Conservation (phyloP, 2,329 filamentous ascomycete species). For the Colletotrichum trifolii region DNA sequence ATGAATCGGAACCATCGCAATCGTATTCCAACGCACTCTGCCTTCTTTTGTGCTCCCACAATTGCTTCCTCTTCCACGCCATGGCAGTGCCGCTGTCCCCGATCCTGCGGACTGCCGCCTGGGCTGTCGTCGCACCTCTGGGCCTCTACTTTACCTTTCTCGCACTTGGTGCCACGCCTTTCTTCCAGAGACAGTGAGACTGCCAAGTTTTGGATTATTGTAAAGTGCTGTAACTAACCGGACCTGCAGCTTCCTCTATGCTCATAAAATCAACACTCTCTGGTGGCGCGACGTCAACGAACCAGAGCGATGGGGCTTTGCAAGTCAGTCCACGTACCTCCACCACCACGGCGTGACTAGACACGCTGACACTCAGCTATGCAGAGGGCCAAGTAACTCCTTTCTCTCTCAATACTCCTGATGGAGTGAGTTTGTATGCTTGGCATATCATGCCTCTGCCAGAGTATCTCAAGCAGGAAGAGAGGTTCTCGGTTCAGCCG, state of each 20-base stretch:
- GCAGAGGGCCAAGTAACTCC: constrained; percentile 88
- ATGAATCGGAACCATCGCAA: constrained; percentile 19
- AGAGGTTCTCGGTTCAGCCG: constrained; percentile 64
- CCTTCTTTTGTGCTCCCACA: not conserved
- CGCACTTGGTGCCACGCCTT: constrained; percentile 72
- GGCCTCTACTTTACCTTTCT: constrained; percentile 75
- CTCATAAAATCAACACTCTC: constrained; percentile 80
- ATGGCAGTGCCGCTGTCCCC: constrained; percentile 47
- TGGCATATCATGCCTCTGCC: constrained; percentile 91
- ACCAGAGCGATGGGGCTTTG: constrained; percentile 87
- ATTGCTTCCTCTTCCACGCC: no score
- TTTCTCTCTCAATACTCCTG: constrained; percentile 79
- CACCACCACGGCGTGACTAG: constrained; percentile 3
- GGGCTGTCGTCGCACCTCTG: constrained; percentile 67
- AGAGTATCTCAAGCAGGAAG: constrained; percentile 79
- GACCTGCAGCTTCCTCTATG: constrained; percentile 80
- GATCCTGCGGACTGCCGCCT: constrained; percentile 56
- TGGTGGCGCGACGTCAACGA: constrained; percentile 79
- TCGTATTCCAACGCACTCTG: not conserved
- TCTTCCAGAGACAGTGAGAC: constrained; percentile 83
- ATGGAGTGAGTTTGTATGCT: constrained; percentile 82
- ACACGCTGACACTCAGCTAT: constrained; percentile 10
- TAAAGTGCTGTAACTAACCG: not conserved
- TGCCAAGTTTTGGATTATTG: no score
- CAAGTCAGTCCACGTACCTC: constrained; percentile 65